Evolutionary conservation across 2,329 filamentous ascomycete genomes (phyloP), one percentile per base, ranked within the genome.

Genomic region (Diplocarpon mali): DNA sequence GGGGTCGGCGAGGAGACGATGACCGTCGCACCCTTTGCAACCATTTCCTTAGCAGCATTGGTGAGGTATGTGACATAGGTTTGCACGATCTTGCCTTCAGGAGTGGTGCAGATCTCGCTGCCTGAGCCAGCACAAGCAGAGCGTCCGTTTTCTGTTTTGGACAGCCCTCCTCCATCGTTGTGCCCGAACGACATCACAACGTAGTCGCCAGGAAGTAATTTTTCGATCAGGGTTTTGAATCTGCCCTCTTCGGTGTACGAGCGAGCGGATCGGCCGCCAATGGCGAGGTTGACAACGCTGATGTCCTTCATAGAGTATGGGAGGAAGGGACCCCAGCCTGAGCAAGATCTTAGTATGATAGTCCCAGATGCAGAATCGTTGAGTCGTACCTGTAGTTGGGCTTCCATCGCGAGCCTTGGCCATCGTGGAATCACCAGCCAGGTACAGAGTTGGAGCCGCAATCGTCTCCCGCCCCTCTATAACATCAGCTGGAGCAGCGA

Each of bases 201-300:
- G 15, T 67, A 70, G 42, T 59, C 57, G 10, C 57, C 57, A 11
- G 52, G 28, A 5, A 51, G 44, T 12, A 56, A 71, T 53, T 17
- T 56, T 28, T 68, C 62, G 38, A 72, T 70, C 42, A 85, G 72
- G 0, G 67, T 67, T 13, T 69, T 62, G 64, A 85, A 85, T 12
- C 76, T 75, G 8, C 74, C 76, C 63, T 85, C 80, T 38, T 76
- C 71, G 1, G 73, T 80, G 63, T 71, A 85, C 16, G 76, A 82
- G 38, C 80, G 72, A 1, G 80, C 78, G 20, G 73, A 79, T 40
- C 80, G 75, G 15, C 82, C 82, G 8, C 69, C 78, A 14, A 82
- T 71, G 28, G 82, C 81, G 42, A 74, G 66, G 67, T 85, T 85
- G 52, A 73, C 67, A 5, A 83, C 71, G 0, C 66, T 62, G 24